Conservation (phyloP, 139 green algal species). For the Ettlia oleoabundans region DNA sequence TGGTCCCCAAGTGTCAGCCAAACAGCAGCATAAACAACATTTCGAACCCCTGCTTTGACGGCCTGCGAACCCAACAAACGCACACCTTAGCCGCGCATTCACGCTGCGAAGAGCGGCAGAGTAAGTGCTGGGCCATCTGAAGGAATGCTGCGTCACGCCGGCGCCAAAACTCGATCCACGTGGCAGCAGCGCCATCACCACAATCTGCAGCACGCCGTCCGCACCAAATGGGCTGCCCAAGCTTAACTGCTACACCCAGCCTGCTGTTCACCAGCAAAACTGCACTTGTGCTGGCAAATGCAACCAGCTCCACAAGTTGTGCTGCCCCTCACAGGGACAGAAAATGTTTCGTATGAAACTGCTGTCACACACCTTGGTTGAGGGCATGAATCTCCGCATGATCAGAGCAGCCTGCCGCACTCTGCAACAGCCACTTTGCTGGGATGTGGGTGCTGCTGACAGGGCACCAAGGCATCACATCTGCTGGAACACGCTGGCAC, state of each 20-base stretch:
- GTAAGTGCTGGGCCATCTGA: conserved; percentile 18
- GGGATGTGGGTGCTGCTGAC: background rate
- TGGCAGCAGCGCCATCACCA: conserved; percentile 37
- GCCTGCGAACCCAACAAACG: background rate
- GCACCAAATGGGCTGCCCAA: too few species aligned
- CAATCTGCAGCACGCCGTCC: too few species aligned
- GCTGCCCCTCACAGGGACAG: too few species aligned
- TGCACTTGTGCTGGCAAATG: too few species aligned
- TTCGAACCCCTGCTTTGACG: too few species aligned
- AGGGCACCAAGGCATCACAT: background rate
- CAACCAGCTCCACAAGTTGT: too few species aligned
- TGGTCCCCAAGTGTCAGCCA: too few species aligned
- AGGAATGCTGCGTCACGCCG: background rate
- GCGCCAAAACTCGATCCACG: background rate
- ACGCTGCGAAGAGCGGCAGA: background rate
- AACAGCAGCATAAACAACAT: too few species aligned
- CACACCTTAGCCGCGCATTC: background rate
- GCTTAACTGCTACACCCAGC: too few species aligned
- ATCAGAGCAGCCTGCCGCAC: background rate
- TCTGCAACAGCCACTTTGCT: background rate
- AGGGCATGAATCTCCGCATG: background rate
- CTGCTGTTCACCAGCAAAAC: too few species aligned
- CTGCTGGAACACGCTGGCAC: background rate
- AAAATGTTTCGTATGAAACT: too few species aligned
- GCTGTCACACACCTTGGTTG: conserved; percentile 13